A percentile compares a stretch with the other conserved stretches of the same genome.
phyloP scores from a whole-genome alignment of 176 grass and related monocot genomes.

The Dendrocalamus sinicus region DNA sequence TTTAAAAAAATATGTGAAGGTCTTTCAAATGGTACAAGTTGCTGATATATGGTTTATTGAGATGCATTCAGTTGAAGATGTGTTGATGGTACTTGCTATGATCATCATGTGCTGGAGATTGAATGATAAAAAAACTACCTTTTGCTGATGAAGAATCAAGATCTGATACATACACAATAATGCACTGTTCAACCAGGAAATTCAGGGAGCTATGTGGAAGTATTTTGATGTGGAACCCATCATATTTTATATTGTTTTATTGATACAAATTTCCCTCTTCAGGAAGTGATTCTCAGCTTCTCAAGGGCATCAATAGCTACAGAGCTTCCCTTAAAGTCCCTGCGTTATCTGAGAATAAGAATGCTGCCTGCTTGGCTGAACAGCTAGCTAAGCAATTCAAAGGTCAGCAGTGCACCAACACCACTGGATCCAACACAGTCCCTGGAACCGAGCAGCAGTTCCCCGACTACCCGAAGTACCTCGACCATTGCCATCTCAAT shows the following conservation, averaged over 20 bases:
- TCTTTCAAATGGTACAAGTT: neutral
- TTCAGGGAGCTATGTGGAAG: neutral
- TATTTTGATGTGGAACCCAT: conserved; percentile 6
- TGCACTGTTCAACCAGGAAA: neutral
- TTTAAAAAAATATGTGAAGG: neutral
- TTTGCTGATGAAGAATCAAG: neutral
- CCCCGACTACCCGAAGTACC: conserved; percentile 73
- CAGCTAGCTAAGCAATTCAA: conserved; percentile 85
- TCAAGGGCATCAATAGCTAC: conserved; percentile 90
- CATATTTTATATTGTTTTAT: neutral
- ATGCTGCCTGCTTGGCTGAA: conserved; percentile 80
- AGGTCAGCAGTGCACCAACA: conserved; percentile 77
- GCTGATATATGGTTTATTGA: neutral
- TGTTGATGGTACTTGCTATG: neutral
- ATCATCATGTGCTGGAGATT: neutral
- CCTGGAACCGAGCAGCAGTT: conserved; percentile 84
- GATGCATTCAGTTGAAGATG: neutral
- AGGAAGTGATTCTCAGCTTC: conserved; percentile 70
- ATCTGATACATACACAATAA: neutral
- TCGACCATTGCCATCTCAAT: conserved; percentile 81
- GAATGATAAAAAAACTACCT: neutral
- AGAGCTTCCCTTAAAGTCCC: conserved; percentile 76
- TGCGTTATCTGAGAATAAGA: conserved; percentile 64
- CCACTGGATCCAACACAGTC: conserved; percentile 85
- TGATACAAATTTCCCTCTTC: neutral